These are phyloP conservation scores for Pseudonectria foliicola DNA, from an alignment of 2,329 filamentous ascomycete genomes.

Conservation along the genomic window DNA sequence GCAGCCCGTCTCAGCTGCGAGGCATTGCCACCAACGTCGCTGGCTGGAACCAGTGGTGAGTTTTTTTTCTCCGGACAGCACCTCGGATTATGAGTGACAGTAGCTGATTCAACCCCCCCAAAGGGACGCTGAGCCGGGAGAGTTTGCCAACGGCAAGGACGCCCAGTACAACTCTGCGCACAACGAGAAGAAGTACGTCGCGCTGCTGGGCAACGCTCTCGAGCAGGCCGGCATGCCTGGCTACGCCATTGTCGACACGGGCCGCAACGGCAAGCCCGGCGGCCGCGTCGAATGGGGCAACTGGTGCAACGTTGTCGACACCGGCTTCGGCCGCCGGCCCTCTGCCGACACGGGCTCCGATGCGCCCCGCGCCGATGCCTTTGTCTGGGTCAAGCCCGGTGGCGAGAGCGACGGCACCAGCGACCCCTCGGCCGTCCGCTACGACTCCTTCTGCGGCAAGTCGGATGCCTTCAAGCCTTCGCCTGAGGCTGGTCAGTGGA, in stretches of 20 bases:
- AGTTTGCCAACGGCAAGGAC: too few species aligned
- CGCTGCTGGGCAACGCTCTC: slow-evolving; percentile 59
- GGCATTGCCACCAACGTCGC: slow-evolving; percentile 53
- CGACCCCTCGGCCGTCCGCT: slow-evolving; percentile 36
- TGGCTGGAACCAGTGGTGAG: slow-evolving; percentile 51
- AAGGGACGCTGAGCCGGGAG: slow-evolving; percentile 12
- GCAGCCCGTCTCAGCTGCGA: slow-evolving; percentile 42
- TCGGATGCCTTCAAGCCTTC: slow-evolving; percentile 52
- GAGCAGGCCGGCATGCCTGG: slow-evolving; percentile 35
- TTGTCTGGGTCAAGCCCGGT: slow-evolving; percentile 67
- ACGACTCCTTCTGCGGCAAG: slow-evolving; percentile 39
- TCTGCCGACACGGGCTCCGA: slow-evolving; percentile 52
- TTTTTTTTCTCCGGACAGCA: too few species aligned
- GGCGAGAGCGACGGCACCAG: slow-evolving; percentile 48
- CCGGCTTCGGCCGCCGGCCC: slow-evolving; percentile 59
- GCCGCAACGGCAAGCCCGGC: slow-evolving; percentile 50
- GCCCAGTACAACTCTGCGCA: slow-evolving; percentile 35
- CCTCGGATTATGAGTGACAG: too few species aligned
- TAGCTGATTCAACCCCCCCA: too few species aligned
- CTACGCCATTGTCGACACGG: slow-evolving; percentile 43
- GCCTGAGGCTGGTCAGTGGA: slow-evolving; percentile 64
- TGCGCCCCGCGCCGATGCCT: slow-evolving; percentile 47
- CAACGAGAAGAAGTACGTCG: slow-evolving; percentile 50
- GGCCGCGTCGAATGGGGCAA: slow-evolving; percentile 56
- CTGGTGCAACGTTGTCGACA: slow-evolving; percentile 60